Conservation (phyloP, 805 yeast genomes). For the Kockiozyma suomiensis region DNA sequence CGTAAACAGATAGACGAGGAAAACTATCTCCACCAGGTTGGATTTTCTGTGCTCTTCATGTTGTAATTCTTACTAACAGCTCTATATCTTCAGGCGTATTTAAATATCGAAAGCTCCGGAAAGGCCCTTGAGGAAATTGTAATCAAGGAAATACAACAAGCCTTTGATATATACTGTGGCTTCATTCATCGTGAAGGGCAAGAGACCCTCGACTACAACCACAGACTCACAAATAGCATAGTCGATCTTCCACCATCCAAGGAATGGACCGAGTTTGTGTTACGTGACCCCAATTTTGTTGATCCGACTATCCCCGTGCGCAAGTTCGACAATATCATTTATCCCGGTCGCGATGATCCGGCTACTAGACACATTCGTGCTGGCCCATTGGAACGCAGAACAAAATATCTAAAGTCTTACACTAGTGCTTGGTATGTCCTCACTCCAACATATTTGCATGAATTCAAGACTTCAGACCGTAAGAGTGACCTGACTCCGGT, state of each 20-base stretch:
- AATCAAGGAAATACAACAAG: conserved; percentile 81
- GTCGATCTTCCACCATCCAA: conserved; percentile 73
- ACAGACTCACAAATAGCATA: conserved; percentile 68
- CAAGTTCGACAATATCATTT: conserved; percentile 60
- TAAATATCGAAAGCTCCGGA: conserved; percentile 84
- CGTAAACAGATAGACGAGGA: conserved; percentile 80
- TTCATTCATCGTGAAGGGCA: conserved; percentile 51
- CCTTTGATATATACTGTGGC: conserved; percentile 59
- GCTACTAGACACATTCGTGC: conserved; percentile 68
- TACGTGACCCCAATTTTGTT: conserved; percentile 70
- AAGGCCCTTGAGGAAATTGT: conserved; percentile 87
- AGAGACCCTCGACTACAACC: conserved; percentile 65
- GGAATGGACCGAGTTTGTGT: conserved; percentile 87
- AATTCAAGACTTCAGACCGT: conserved; percentile 81
- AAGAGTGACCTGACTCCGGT: conserved; percentile 79
- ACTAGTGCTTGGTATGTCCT: conserved; percentile 88
- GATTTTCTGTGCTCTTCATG: background rate
- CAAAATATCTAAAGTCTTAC: conserved; percentile 89
- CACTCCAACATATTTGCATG: conserved; percentile 86
- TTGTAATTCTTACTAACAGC: background rate
- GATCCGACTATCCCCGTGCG: conserved; percentile 65
- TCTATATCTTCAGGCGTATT: conserved; percentile 77
- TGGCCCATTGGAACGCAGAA: conserved; percentile 84
- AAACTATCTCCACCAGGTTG: conserved; percentile 66
- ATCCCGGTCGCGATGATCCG: conserved; percentile 70